Evolutionary conservation across 2,329 filamentous ascomycete species (phyloP).

Genomic region (Periconia macrospinosa): DNA sequence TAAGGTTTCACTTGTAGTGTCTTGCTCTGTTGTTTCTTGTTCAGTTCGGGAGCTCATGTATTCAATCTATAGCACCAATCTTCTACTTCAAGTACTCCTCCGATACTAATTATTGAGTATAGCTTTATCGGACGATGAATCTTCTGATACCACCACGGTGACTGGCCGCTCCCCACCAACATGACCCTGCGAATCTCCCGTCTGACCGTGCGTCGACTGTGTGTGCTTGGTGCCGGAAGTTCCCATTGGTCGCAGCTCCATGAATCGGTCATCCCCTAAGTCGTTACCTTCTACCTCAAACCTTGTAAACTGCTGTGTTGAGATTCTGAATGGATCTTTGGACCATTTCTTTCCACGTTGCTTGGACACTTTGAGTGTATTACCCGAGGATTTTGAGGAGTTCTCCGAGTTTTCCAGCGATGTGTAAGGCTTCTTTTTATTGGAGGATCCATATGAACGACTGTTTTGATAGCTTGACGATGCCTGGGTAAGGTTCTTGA

Average conservation of each 20-base stretch:
- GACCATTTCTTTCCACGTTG: not conserved
- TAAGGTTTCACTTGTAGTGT: too few relatives aligned
- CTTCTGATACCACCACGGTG: not conserved
- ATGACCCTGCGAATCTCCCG: not conserved
- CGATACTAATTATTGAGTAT: not conserved
- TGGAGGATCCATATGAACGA: not conserved
- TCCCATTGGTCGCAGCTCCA: not conserved
- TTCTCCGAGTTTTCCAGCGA: not conserved
- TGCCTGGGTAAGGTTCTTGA: not conserved
- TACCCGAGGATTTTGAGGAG: not conserved
- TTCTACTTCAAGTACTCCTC: not conserved
- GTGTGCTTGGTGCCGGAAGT: not conserved
- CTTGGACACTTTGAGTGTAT: not conserved
- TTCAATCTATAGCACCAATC: not conserved
- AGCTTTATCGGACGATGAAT: conserved; percentile 1
- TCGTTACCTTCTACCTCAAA: not conserved
- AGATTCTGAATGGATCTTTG: not conserved
- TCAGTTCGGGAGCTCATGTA: not conserved
- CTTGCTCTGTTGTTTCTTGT: not conserved
- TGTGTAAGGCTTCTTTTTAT: not conserved
- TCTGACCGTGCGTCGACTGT: not conserved
- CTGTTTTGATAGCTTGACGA: not conserved
- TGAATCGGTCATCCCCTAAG: not conserved
- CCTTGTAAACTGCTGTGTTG: conserved; percentile 1
- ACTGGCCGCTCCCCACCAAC: not conserved